Percentiles rank a stretch among this genome's conserved stretches.
Conservation (phyloP, 2,329 filamentous ascomycete species). For the Botrytis pseudocinerea region DNA sequence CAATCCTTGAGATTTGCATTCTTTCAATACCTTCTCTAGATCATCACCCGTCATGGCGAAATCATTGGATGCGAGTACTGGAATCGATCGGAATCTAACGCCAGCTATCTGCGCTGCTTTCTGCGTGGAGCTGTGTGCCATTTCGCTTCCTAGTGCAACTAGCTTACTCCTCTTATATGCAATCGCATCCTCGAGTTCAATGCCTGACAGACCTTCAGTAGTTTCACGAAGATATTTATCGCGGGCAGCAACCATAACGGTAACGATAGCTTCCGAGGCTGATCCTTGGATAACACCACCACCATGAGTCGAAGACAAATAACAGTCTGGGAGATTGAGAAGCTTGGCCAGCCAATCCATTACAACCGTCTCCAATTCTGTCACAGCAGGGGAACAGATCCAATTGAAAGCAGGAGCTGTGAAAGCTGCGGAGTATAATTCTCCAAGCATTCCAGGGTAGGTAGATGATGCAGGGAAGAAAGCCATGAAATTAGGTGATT, state of each 20-base stretch:
- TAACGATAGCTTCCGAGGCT: constrained; percentile 84
- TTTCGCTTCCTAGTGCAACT: constrained; percentile 77
- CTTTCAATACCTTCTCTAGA: constrained; percentile 62
- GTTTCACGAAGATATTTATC: constrained; percentile 72
- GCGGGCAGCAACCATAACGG: constrained; percentile 81
- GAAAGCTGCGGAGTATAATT: constrained; percentile 88
- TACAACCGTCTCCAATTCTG: constrained; percentile 89
- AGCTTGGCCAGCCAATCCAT: constrained; percentile 87
- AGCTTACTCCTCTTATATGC: constrained; percentile 67
- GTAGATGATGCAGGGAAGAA: constrained; percentile 85
- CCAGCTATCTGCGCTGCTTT: constrained; percentile 87
- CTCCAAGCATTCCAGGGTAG: constrained; percentile 83
- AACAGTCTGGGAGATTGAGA: constrained; percentile 71
- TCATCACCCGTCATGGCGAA: constrained; percentile 69
- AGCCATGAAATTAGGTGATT: constrained; percentile 91
- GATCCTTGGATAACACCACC: constrained; percentile 95
- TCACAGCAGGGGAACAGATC: constrained; percentile 90
- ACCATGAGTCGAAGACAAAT: constrained; percentile 68
- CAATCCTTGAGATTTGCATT: constrained; percentile 67
- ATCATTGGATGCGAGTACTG: constrained; percentile 60
- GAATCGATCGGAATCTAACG: constrained; percentile 73
- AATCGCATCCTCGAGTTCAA: constrained; percentile 68
- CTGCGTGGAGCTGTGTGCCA: constrained; percentile 79
- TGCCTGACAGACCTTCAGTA: constrained; percentile 51
- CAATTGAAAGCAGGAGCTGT: constrained; percentile 94